phyloP scores from a whole-genome alignment of 2,329 filamentous ascomycete genomes.

The Verticillium albo-atrum region DNA sequence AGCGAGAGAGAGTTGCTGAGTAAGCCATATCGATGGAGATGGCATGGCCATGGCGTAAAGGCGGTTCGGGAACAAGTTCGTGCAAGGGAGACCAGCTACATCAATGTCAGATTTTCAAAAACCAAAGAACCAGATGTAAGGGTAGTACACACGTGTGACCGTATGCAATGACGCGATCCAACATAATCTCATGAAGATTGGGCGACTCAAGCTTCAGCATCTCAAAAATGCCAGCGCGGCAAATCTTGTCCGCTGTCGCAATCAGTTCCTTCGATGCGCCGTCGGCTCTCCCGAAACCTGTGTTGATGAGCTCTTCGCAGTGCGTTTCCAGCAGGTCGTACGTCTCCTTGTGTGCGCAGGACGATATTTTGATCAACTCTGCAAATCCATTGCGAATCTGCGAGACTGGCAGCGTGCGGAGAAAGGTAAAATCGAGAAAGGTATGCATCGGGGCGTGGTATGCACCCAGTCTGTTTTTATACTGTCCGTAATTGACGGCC shows the following conservation, averaged over 20 bases:
- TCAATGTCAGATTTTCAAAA: not conserved
- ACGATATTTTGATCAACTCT: conserved; percentile 72
- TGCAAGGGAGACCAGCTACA: conserved; percentile 65
- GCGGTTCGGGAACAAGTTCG: conserved; percentile 64
- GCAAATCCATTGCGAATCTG: conserved; percentile 72
- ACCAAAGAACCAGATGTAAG: not conserved
- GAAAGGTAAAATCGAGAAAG: conserved; percentile 69
- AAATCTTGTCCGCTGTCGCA: conserved; percentile 61
- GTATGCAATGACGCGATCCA: conserved; percentile 70
- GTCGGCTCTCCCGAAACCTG: conserved; percentile 59
- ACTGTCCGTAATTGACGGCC: conserved; percentile 72
- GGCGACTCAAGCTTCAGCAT: conserved; percentile 72
- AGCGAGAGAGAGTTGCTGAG: conserved; percentile 62
- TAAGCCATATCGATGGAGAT: conserved; percentile 76
- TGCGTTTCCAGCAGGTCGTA: conserved; percentile 65
- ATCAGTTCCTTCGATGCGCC: conserved; percentile 50
- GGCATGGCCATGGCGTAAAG: conserved; percentile 67
- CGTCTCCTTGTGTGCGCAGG: conserved; percentile 61
- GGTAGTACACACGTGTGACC: conserved; percentile 55
- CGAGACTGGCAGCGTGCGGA: conserved; percentile 61
- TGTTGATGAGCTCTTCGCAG: conserved; percentile 63
- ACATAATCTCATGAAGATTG: conserved; percentile 68
- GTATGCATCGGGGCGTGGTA: conserved; percentile 70
- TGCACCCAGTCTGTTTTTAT: conserved; percentile 70
- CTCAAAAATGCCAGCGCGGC: conserved; percentile 64